Percentiles rank a stretch among this genome's conserved stretches.
These are phyloP conservation scores for Phaseolus lunatus DNA, from an alignment of 306 rosid species.

Conservation along the genomic window DNA sequence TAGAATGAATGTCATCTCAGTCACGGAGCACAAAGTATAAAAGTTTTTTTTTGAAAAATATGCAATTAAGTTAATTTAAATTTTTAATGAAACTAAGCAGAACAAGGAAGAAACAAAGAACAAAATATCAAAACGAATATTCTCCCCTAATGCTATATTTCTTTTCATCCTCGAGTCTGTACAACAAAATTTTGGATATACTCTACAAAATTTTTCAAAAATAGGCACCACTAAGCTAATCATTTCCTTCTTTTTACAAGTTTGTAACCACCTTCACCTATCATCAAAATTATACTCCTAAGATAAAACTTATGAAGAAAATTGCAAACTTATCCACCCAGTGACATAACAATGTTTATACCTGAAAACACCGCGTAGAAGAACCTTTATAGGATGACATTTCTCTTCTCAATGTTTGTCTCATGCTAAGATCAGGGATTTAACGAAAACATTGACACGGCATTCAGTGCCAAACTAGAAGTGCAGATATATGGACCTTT, in stretches of 20 bases:
- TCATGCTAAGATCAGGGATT: not conserved
- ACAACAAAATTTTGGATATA: not conserved
- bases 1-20: not conserved
- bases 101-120: not conserved
- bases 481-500: not conserved
- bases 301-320: not conserved
- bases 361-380: not conserved
- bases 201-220: not conserved
- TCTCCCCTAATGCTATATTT: not conserved
- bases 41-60: not conserved
- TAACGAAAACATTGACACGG: not conserved
- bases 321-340: not conserved
- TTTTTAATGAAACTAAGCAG: not conserved
- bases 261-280: not conserved
- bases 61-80: not conserved
- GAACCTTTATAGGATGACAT: not conserved
- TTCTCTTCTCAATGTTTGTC: not conserved
- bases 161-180: not conserved
- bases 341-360: not conserved
- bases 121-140: not conserved
- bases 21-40: too few relatives aligned
- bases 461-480: conserved; percentile 7
- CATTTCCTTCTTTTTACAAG: not conserved
- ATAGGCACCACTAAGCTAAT: not conserved
- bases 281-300: not conserved